Conservation (phyloP, 2,329 filamentous ascomycete genomes). For the Sarocladiaceae sp. region DNA sequence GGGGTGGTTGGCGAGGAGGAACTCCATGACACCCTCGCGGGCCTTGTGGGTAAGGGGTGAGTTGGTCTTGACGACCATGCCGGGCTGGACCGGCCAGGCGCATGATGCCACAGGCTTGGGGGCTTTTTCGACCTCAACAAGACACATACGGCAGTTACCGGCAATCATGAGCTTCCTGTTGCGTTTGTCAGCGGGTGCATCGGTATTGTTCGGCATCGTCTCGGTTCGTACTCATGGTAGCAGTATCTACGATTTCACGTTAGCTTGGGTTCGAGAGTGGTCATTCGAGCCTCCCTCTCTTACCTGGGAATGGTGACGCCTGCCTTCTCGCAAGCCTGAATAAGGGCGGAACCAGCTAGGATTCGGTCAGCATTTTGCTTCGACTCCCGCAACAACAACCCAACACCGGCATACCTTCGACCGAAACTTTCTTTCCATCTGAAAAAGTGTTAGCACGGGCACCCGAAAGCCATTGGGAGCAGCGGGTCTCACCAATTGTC, state of each 20-base stretch:
- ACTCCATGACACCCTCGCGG: slow-evolving; percentile 98
- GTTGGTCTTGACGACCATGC: slow-evolving; percentile 99
- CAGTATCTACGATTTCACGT: slow-evolving; percentile 65
- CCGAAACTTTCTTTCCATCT: slow-evolving; percentile 98
- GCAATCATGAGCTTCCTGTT: slow-evolving; percentile 93
- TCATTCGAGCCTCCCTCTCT: too few relatives aligned
- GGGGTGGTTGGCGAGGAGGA: slow-evolving; percentile 91
- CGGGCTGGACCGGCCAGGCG: slow-evolving; percentile 96
- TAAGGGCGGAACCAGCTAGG: slow-evolving; percentile 91
- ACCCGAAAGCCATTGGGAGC: slow-evolving; percentile 10
- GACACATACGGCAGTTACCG: slow-evolving; percentile 98
- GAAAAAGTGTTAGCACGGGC: slow-evolving; percentile 22
- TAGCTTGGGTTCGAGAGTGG: not conserved
- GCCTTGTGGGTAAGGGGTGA: slow-evolving; percentile 95
- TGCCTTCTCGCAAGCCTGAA: slow-evolving; percentile 98
- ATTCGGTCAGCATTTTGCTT: slow-evolving; percentile 13
- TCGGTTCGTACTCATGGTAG: slow-evolving; percentile 79
- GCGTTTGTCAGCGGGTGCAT: slow-evolving; percentile 32
- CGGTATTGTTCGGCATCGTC: slow-evolving; percentile 18
- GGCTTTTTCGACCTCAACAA: slow-evolving; percentile 94
- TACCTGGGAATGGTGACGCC: slow-evolving; percentile 84
- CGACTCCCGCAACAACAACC: slow-evolving; percentile 12
- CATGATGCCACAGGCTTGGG: slow-evolving; percentile 98
- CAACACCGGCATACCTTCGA: slow-evolving; percentile 67
- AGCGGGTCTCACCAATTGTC: slow-evolving; percentile 65